Conservation (phyloP, 208 protist genomes). For the Herpetomonas tarakana region DNA sequence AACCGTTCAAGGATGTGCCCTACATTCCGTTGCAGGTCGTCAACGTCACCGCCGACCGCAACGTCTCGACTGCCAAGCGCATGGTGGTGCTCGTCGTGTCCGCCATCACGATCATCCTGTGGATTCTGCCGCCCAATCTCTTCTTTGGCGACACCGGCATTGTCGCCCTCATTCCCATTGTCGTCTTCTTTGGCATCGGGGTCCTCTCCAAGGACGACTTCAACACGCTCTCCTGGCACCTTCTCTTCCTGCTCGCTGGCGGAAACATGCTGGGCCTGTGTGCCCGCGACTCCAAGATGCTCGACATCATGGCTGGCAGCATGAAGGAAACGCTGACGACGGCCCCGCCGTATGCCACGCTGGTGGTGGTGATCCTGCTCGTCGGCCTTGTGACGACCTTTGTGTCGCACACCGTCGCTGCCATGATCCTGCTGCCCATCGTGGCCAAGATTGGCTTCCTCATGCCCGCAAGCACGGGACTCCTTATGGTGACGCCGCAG, state of each 20-base stretch:
- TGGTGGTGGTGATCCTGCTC: conserved; percentile 54
- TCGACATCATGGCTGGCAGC: conserved; percentile 73
- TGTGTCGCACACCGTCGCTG: conserved; percentile 93
- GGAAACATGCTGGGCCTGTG: conserved; percentile 93
- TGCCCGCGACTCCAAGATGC: conserved; percentile 79
- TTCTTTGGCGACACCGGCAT: conserved; percentile 93
- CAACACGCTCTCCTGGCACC: conserved; percentile 91
- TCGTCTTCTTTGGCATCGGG: conserved; percentile 92
- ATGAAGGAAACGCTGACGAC: conserved; percentile 57
- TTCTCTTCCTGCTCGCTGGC: conserved; percentile 92
- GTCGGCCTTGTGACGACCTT: conserved; percentile 87
- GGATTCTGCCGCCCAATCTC: conserved; percentile 73
- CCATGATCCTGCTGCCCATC: conserved; percentile 92
- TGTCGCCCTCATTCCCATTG: conserved; percentile 89
- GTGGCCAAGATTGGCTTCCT: conserved; percentile 88
- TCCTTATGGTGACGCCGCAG: conserved; percentile 64
- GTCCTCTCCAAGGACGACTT: conserved; percentile 92
- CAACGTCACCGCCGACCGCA: conserved; percentile 44
- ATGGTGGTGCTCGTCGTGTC: conserved; percentile 72
- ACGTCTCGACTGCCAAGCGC: conserved; percentile 45
- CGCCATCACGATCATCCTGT: conserved; percentile 76
- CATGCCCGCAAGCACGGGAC: conserved; percentile 47
- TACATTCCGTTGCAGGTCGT: conserved; percentile 88
- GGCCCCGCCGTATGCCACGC: conserved; percentile 60
- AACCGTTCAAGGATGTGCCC: conserved; percentile 80